Base-by-base conservation (phyloP, 768 basidiomycete genomes). In the Dacryopinax spathularia region DNA sequence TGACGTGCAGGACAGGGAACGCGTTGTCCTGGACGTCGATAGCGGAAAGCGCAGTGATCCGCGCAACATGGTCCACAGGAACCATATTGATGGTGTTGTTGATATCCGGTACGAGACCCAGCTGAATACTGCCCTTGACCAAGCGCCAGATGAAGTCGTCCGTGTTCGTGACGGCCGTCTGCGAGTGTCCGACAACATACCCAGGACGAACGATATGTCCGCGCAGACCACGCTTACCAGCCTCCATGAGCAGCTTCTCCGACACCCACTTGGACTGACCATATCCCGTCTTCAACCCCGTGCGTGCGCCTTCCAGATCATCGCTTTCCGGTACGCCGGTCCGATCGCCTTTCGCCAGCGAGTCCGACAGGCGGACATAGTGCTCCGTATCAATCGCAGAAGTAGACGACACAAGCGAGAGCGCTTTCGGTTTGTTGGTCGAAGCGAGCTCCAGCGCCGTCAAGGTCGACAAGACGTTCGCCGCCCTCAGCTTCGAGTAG, bases 241-340 rank as follows among this genome's bases (percentile, higher is more conserved):
- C 96, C 70, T 95, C 93, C 69, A 91, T 87, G 33, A 99, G 76
- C 7, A 99, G 74, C 73, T 92, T 95, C 75, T 99, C 96, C 0
- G 91, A 88, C 0, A 99, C 96, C 96, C 96, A 99, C 75, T 99
- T 99, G 34, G 84, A 87, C 77, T 99, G 96, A 4, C 95, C 93
- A 73, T 99, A 99, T 0, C 96, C 96, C 0, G 89, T 89, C 73
- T 88, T 88, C 61, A 98, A 78, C 1, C 82, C 77, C 0, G 72
- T 73, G 66, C 83, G 80, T 0, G 92, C 89, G 5, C 88, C 92
- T 70, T 95, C 92, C 20, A 98, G 81, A 68, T 93, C 83, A 69
- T 99, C 95, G 61, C 75, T 77, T 72, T 99, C 96, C 1, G 89
- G 85, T 33, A 99, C 79, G 48, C 94, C 95, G 4, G 64, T 48